A percentile compares a stretch with the other conserved stretches of the same genome.
phyloP scores from a whole-genome alignment of 495 filamentous ascomycete genomes.

The Daldinia decipiens region DNA sequence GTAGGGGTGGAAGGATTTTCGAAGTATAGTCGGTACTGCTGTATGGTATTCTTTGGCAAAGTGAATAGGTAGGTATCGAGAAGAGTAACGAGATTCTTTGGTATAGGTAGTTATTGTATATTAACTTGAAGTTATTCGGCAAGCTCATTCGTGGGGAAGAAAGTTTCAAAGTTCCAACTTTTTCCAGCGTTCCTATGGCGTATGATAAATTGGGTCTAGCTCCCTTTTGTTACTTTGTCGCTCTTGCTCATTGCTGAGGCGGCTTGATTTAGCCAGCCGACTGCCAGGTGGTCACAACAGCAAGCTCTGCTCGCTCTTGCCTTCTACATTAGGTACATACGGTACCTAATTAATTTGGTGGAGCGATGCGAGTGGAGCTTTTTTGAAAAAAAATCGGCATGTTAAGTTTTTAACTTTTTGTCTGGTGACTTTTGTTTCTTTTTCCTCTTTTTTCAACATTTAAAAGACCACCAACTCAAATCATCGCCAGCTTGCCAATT shows the following conservation, averaged over 20 bases:
- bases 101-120: slow-evolving; percentile 10
- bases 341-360: slow-evolving; percentile 17
- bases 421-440: slow-evolving; percentile 27
- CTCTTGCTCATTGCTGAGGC: background rate
- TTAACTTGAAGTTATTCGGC: background rate
- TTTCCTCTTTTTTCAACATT: slow-evolving; percentile 59
- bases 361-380: slow-evolving; percentile 9
- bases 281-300: background rate
- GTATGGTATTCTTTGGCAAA: background rate
- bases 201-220: slow-evolving; percentile 7
- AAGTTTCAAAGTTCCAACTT: slow-evolving; percentile 17
- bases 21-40: slow-evolving; percentile 2
- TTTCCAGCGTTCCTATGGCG: slow-evolving; percentile 9
- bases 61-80: background rate
- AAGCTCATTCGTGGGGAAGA: slow-evolving; percentile 12
- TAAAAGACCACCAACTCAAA: slow-evolving; percentile 90
- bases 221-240: background rate
- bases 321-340: too few relatives aligned
- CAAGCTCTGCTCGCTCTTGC: slow-evolving; percentile 3
- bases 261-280: background rate
- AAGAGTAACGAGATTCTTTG: slow-evolving; percentile 5
- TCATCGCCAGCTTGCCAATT: slow-evolving; percentile 77
- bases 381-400: slow-evolving; percentile 32
- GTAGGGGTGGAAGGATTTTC: background rate
- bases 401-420: slow-evolving; percentile 35